Evolutionary conservation across 1,284 basidiomycete genomes (phyloP).

Genomic region (Cutaneotrichosporon mucoides): DNA sequence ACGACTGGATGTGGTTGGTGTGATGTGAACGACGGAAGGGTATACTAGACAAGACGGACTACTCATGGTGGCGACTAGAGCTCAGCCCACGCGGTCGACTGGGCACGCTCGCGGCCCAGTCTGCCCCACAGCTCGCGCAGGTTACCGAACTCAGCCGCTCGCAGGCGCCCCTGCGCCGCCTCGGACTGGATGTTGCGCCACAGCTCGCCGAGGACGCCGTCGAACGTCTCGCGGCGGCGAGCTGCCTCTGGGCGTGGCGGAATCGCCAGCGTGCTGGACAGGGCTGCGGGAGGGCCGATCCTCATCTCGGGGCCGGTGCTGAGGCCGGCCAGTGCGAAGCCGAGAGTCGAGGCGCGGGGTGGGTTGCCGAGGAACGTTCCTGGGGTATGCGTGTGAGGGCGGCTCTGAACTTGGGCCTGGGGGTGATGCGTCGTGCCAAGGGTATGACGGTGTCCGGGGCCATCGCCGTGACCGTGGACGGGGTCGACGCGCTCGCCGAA

Average conservation of each 20-base stretch:
- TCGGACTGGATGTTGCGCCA: constrained; percentile 32
- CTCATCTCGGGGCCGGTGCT: too few relatives aligned
- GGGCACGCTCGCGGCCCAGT: constrained; percentile 12
- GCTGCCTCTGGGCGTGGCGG: neutral
- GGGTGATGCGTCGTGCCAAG: too few relatives aligned
- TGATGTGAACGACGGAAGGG: neutral
- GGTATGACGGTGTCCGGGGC: too few relatives aligned
- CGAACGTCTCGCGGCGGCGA: constrained; percentile 27
- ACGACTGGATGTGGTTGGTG: neutral
- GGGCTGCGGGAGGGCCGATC: too few relatives aligned
- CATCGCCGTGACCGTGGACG: constrained; percentile 1
- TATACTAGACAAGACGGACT: too few relatives aligned
- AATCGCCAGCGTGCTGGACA: too few relatives aligned
- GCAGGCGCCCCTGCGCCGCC: constrained; percentile 16
- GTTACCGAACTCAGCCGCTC: constrained; percentile 15
- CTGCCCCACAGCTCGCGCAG: constrained; percentile 26
- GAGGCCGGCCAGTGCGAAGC: too few relatives aligned
- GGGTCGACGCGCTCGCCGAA: constrained; percentile 25
- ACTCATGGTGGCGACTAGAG: constrained; percentile 3
- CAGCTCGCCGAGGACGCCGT: constrained; percentile 34
- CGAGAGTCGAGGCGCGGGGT: too few relatives aligned
- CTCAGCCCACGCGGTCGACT: constrained; percentile 22
- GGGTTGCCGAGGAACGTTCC: too few relatives aligned
- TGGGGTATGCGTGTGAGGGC: too few relatives aligned
- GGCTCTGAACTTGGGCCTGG: too few relatives aligned